Evolutionary conservation across 139 green algal genomes (phyloP), one percentile per base, ranked within the genome.

Genomic region (Micromonas pusilla): DNA sequence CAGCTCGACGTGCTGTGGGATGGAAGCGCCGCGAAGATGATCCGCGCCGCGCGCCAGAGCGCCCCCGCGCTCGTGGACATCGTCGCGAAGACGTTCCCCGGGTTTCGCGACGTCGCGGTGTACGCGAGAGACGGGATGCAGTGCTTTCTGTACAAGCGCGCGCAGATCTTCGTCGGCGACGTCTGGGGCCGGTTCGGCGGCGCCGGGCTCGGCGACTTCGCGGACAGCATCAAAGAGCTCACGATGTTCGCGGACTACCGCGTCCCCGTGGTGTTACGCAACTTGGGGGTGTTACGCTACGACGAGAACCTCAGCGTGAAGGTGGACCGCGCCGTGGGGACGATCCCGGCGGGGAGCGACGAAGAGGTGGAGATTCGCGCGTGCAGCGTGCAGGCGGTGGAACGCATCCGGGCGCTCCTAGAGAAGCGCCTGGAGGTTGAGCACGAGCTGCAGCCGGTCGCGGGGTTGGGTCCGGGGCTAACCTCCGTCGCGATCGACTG

Each of bases 191-290:
- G 88, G 0, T 97, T 97, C 62, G 34, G 82, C 4, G 93, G 93
- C 26, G 1, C 70, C 9, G 90, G 90, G 3, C 72, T 94, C 6
- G 92, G 91, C 3, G 26, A 32, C 21, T 96, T 97, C 72, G 3
- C 75, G 6, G 93, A 97, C 85, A 75, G 52, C 33, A 91, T 97
- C 1, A 25, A 83, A 9, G 52, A 86, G 28, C 82, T 98, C 4
- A 97, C 93, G 52, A 97, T 96, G 91, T 97, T 97, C 87, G 89
- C 93, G 25, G 92, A 96, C 79, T 96, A 97, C 80, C 76, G 82
- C 30, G 81, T 85, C 1, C 81, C 81, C 21, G 77, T 76, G 2
- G 45, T 83, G 25, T 60, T 85, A 19, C 37, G 81, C 38, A 57
- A 85, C 4, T 74, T 72, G 66, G 60, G 60, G 0, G 33, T 85